Conservation (phyloP, 2,329 filamentous ascomycete genomes). For the Pestalotiopsis sp. region DNA sequence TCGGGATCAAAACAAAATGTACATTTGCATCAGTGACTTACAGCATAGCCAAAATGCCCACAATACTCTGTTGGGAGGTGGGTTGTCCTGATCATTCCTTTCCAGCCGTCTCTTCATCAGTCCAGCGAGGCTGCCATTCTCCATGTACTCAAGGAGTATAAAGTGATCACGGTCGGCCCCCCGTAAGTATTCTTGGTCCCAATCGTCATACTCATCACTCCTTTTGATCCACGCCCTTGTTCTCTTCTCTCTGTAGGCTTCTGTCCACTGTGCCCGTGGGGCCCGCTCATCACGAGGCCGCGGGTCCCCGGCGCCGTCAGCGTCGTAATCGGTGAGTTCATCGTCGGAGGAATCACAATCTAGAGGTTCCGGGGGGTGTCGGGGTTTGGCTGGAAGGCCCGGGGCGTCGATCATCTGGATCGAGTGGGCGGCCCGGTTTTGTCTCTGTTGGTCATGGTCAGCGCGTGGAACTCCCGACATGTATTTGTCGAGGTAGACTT, state of each 20-base stretch:
- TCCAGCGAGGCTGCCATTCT: neutral
- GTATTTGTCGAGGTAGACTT: neutral
- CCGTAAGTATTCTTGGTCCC: neutral
- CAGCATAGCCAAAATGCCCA: neutral
- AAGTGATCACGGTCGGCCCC: neutral
- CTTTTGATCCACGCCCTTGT: neutral
- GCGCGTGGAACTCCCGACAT: neutral
- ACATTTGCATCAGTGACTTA: neutral
- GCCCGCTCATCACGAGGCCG: neutral
- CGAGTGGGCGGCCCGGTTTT: neutral
- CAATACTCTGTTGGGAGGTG: neutral
- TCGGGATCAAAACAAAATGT: neutral
- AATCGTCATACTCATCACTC: neutral
- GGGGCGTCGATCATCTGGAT: neutral
- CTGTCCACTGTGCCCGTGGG: neutral
- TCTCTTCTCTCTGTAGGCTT: neutral
- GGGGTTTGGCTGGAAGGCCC: neutral
- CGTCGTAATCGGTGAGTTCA: neutral
- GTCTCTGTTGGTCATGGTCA: neutral
- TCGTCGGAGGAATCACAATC: neutral
- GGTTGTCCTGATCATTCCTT: neutral
- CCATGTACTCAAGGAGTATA: neutral
- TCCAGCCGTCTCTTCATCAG: neutral
- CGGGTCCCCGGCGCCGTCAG: neutral
- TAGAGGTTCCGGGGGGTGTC: neutral